A percentile compares a stretch with the other conserved stretches of the same genome.
Conservation (phyloP, 345 rosid species). For the Eutrema heterophyllum region DNA sequence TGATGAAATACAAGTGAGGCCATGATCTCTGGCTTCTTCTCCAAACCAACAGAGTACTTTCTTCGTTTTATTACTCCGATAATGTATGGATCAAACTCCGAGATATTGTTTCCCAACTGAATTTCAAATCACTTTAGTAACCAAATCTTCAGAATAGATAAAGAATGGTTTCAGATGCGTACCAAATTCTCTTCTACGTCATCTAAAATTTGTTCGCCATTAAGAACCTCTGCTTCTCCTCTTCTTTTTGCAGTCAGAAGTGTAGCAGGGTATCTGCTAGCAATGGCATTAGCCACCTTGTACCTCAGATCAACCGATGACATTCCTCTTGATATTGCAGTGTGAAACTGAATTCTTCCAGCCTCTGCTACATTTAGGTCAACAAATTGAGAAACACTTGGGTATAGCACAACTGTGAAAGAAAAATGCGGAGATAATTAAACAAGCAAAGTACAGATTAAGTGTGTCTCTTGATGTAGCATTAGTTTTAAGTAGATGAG, state of each 20-base stretch:
- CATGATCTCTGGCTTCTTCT: conserved; percentile 47
- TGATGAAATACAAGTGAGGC: conserved; percentile 54
- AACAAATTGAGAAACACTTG: conserved; percentile 2
- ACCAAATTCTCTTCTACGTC: conserved; percentile 50
- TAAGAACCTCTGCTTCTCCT: conserved; percentile 55
- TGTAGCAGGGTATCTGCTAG: conserved; percentile 21
- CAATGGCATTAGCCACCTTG: conserved; percentile 56
- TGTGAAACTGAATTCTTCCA: conserved; percentile 59
- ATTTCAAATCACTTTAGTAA: conserved; percentile 11
- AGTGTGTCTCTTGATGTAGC: neutral
- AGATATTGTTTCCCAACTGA: conserved; percentile 45
- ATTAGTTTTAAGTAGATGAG: neutral
- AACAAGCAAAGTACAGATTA: neutral
- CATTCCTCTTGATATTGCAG: conserved; percentile 58
- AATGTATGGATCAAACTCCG: conserved; percentile 33
- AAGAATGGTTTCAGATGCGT: conserved; percentile 16
- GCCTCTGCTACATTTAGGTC: conserved; percentile 37
- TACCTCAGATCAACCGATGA: conserved; percentile 54
- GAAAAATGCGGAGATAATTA: neutral
- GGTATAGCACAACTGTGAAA: neutral
- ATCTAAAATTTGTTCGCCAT: conserved; percentile 56
- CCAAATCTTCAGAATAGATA: neutral
- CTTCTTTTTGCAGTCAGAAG: conserved; percentile 71
- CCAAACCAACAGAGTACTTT: conserved; percentile 48
- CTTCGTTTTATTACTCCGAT: conserved; percentile 61